phyloP scores from a whole-genome alignment of 169 alveolate species.

The Plasmodium inui region DNA sequence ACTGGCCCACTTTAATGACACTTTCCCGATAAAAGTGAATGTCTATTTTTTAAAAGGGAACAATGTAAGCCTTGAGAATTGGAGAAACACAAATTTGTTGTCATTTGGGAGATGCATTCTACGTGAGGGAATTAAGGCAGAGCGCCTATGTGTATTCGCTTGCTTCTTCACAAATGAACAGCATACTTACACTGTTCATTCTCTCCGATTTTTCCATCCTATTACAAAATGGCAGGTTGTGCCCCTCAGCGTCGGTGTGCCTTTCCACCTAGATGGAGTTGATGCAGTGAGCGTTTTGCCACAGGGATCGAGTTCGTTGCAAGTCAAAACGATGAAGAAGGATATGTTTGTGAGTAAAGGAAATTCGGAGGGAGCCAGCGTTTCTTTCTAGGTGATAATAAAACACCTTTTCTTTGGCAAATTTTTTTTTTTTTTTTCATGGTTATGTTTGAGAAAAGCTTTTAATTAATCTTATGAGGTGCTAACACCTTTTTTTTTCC shows the following conservation, averaged over 20 bases:
- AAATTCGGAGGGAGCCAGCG: constrained; percentile 78
- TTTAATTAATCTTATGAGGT: constrained; percentile 22
- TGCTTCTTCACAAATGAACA: not conserved
- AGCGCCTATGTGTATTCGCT: not conserved
- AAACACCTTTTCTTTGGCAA: not conserved
- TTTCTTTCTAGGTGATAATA: constrained; percentile 45
- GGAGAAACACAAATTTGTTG: not conserved
- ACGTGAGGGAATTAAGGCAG: not conserved
- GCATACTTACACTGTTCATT: not conserved
- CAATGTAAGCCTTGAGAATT: constrained; percentile 37
- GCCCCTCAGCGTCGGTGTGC: constrained; percentile 10
- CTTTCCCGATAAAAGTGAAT: constrained; percentile 75
- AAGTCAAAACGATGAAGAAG: constrained; percentile 74
- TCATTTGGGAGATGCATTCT: not conserved
- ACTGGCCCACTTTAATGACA: constrained; percentile 54
- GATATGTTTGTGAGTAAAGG: constrained; percentile 78
- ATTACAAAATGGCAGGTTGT: constrained; percentile 38
- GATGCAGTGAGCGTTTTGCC: constrained; percentile 78
- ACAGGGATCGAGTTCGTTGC: constrained; percentile 71
- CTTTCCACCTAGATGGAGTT: constrained; percentile 32
- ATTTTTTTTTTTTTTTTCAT: constrained; percentile 4
- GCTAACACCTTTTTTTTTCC: not conserved
- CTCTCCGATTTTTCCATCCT: not conserved
- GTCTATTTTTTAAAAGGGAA: constrained; percentile 75
- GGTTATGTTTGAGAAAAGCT: constrained; percentile 22